Evolutionary conservation across 148 eudicot genomes (phyloP).

Genomic region (Silene uniflora): DNA sequence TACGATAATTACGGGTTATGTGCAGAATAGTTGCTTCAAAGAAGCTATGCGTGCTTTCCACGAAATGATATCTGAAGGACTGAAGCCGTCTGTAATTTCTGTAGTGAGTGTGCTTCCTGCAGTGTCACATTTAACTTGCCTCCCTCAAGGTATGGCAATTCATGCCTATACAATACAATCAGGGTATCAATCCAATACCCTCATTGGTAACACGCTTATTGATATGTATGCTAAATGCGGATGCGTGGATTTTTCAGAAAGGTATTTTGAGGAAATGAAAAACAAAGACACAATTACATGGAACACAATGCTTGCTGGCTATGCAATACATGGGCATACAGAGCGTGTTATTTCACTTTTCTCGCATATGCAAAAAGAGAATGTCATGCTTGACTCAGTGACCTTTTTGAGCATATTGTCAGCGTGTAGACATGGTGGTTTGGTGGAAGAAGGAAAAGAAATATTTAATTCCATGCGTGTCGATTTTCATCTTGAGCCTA

Average conservation of each 20-base stretch:
- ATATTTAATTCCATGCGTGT: constrained; percentile 52
- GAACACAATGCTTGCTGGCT: constrained; percentile 65
- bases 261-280: constrained; percentile 43
- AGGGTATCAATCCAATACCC: constrained; percentile 48
- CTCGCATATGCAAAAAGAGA: constrained; percentile 41
- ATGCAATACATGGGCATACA: constrained; percentile 57
- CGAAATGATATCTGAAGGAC: constrained; percentile 45
- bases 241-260: constrained; percentile 46
- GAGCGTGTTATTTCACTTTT: constrained; percentile 42
- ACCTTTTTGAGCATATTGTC: constrained; percentile 57
- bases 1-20: constrained; percentile 53
- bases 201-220: constrained; percentile 51
- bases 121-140: constrained; percentile 39
- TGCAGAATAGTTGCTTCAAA: constrained; percentile 40
- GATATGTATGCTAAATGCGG: constrained; percentile 83
- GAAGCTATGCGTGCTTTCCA: constrained; percentile 47
- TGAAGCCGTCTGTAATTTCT: constrained; percentile 48
- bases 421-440: constrained; percentile 71
- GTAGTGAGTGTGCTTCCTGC: constrained; percentile 64
- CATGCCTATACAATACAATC: constrained; percentile 40
- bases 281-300: constrained; percentile 56
- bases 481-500: constrained; percentile 42
- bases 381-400: constrained; percentile 42
- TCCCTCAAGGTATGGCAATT: constrained; percentile 46
- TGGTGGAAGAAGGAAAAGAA: constrained; percentile 55